These are phyloP conservation scores for Trametes polyzona DNA, from an alignment of 1,284 basidiomycete species.

Conservation along the genomic window DNA sequence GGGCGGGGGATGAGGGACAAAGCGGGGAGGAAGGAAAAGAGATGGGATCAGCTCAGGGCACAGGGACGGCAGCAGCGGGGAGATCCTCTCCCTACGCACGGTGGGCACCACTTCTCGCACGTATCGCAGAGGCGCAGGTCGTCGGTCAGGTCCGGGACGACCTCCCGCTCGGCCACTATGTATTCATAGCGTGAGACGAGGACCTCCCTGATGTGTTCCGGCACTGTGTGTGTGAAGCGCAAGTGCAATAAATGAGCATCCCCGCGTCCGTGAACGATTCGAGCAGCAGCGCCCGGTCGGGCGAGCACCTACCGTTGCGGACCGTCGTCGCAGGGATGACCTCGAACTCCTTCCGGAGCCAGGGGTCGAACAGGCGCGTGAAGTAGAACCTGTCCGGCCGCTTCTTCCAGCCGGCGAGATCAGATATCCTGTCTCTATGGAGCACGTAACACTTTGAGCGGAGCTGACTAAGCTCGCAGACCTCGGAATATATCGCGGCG, in stretches of 20 bases:
- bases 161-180: slow-evolving; percentile 92
- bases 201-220: slow-evolving; percentile 75
- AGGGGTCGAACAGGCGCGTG: slow-evolving; percentile 92
- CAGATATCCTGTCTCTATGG: slow-evolving; percentile 93
- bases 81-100: slow-evolving; percentile 52
- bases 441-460: slow-evolving; percentile 91
- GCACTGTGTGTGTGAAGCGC: slow-evolving; percentile 59
- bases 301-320: slow-evolving; percentile 80
- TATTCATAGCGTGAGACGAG: slow-evolving; percentile 90
- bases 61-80: slow-evolving; percentile 15
- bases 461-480: slow-evolving; percentile 91
- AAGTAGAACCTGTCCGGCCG: slow-evolving; percentile 96
- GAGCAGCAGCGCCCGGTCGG: neutral
- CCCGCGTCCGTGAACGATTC: neutral
- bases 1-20: too few species aligned
- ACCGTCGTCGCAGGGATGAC: slow-evolving; percentile 88
- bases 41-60: slow-evolving; percentile 15
- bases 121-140: slow-evolving; percentile 83
- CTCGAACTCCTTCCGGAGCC: slow-evolving; percentile 98
- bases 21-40: slow-evolving; percentile 6
- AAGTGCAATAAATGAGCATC: neutral
- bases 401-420: slow-evolving; percentile 94
- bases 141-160: slow-evolving; percentile 90
- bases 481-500: slow-evolving; percentile 94
- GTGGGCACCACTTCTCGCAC: slow-evolving; percentile 88